Evolutionary conservation across 2,329 filamentous ascomycete species (phyloP), one percentile per base, ranked within the genome.

Genomic region (Phyllosticta citribraziliensis): DNA sequence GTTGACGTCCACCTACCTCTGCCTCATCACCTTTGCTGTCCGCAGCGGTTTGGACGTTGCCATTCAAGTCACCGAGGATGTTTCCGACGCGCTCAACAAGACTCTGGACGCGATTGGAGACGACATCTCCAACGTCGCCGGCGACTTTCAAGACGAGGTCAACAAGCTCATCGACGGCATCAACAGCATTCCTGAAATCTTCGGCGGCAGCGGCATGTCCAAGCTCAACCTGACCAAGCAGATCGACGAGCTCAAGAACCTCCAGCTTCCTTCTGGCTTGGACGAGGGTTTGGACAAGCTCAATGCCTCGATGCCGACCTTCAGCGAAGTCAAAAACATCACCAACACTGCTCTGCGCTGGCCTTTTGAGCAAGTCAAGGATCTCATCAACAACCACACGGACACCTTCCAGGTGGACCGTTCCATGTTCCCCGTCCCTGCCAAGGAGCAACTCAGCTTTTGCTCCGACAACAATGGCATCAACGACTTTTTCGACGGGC

Each of bases 1-100:
- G 76, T 82, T 96, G 75, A 92, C 90, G 53, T 88, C 87, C 57
- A 97, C 91, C 17, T 97, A 96, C 70, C 82, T 91, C 66, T 99
- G 94, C 70, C 82, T 99, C 58, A 89, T 95, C 70, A 89, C 89
- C 30, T 84, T 96, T 65, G 86, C 91, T 55, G 82, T 97, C 61
- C 84, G 88, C 65, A 91, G 91, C 64, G 89, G 86, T 68, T 78
- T 97, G 57, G 85, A 90, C 57, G 85, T 86, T 53, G 89, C 84
- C 17, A 76, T 88, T 57, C 76, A 80, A 58, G 76, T 87, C 64
- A 79, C 86, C 56, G 79, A 86, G 69, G 80, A 85, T 57, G 82
- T 86, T 33, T 78, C 80, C 51, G 75, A 82, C 61, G 81, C 81
- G 65, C 76, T 89, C 66, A 86, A 88, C 68, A 78, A 80, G 52